Base-by-base conservation (phyloP, 2,329 filamentous ascomycete species). In the Berkeleyomyces basicola region DNA sequence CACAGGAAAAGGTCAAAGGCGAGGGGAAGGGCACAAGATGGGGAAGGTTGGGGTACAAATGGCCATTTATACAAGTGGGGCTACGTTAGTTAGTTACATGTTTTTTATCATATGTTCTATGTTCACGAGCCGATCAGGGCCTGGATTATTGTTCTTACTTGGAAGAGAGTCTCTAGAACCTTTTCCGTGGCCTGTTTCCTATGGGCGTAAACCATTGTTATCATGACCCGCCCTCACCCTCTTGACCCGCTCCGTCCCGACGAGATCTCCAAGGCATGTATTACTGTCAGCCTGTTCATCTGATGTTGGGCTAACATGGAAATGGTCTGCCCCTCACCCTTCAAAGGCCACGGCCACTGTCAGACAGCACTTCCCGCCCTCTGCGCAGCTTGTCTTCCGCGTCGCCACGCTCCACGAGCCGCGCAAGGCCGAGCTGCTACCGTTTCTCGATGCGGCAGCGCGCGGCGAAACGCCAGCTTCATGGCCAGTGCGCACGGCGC, bases 401-500 rank as follows among this genome's bases (percentile, higher is more conserved):
- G 74, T 77, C 62, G 76, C 81, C 65, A 78, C 77, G 0, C 72
- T 82, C 7, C 69, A 69, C 11, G 79, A 82, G 65, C 79, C 79
- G 0, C 69, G 71, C 0, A 82, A 82, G 69, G 68, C 70, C n/a
- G 70, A 73, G 14, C 73, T 81, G 72, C 65, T 77, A 4, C 63
- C 61, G 0, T 82, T 74, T 61, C 71, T 82, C 0, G 74, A 77
- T 4, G 69, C 55, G 55, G 61, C 75, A 79, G 58, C 49, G 6
- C 55, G 65, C 63, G 1, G 67, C 67, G 0, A 59, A 69, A 1
- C 43, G 64, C 63, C 58, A 40, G 1, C 42, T 49, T 0, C 36
- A 61, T 0, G 68, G 3, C 74, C 74, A 7, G 60, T 70, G 1
- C 74, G 77, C 0, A 66, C 67, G 14, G 76, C 76, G 1, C 71